These are phyloP conservation scores for Sporormia fimetaria DNA, from an alignment of 495 filamentous ascomycete species.

Conservation along the genomic window DNA sequence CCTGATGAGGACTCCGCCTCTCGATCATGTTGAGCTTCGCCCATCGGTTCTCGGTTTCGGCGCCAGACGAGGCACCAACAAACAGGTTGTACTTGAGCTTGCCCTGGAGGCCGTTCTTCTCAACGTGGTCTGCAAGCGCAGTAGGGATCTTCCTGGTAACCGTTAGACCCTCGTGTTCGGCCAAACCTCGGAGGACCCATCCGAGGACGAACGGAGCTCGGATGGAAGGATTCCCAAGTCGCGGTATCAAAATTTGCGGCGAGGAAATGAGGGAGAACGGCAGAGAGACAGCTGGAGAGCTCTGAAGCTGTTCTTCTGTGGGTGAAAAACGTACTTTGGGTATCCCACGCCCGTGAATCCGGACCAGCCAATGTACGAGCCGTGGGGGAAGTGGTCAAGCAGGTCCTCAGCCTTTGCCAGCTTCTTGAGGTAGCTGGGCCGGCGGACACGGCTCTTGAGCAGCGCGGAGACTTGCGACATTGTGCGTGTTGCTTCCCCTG, in stretches of 20 bases:
- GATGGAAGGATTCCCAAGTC: too few relatives aligned
- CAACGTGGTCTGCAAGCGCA: slow-evolving; percentile 77
- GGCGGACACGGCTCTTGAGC: slow-evolving; percentile 60
- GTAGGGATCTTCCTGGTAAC: slow-evolving; percentile 64
- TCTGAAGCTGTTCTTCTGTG: too few relatives aligned
- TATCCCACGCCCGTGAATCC: slow-evolving; percentile 90
- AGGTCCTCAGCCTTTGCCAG: slow-evolving; percentile 69
- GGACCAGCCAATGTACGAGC: slow-evolving; percentile 76
- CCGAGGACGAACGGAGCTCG: too few relatives aligned
- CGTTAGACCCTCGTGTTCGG: neutral
- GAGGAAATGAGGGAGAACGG: too few relatives aligned
- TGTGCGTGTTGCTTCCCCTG: neutral
- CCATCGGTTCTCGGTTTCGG: slow-evolving; percentile 89
- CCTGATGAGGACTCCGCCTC: slow-evolving; percentile 73
- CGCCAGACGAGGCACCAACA: slow-evolving; percentile 78
- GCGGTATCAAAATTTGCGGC: too few relatives aligned
- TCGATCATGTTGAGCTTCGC: slow-evolving; percentile 80
- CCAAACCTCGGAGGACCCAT: neutral
- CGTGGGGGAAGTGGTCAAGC: slow-evolving; percentile 68
- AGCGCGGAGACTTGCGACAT: slow-evolving; percentile 56
- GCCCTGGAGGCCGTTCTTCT: slow-evolving; percentile 77
- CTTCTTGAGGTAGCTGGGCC: slow-evolving; percentile 70
- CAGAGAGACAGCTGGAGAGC: too few relatives aligned
- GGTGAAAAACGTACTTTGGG: slow-evolving; percentile 56
- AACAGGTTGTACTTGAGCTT: slow-evolving; percentile 77